Percentiles rank a stretch among this genome's conserved stretches.
phyloP scores from a whole-genome alignment of 2,329 filamentous ascomycete species.

The Ampelomyces quisqualis region DNA sequence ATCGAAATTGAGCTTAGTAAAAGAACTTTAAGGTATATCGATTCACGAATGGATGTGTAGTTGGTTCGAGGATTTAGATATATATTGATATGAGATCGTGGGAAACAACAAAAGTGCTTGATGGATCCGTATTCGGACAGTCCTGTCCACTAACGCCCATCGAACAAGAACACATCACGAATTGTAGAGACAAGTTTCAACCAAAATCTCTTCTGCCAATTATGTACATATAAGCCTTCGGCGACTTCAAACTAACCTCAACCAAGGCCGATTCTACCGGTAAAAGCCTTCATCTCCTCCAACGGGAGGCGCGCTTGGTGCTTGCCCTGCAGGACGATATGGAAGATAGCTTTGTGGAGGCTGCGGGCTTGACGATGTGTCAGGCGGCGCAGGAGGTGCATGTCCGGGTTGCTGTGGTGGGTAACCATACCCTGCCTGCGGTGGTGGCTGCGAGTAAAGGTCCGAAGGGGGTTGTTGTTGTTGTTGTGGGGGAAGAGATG shows the following conservation, averaged over 20 bases:
- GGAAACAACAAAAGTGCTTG: too few relatives aligned
- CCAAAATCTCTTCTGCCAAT: too few relatives aligned
- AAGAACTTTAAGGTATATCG: too few relatives aligned
- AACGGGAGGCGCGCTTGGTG: conserved; percentile 31
- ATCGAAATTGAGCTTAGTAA: too few relatives aligned
- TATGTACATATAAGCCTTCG: background rate
- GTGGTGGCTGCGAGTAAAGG: conserved; percentile 32
- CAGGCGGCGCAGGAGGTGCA: conserved; percentile 35
- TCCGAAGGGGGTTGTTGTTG: conserved; percentile 30
- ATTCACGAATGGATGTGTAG: too few relatives aligned
- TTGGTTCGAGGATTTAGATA: too few relatives aligned
- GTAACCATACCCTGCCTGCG: conserved; percentile 32
- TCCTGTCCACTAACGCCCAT: too few relatives aligned
- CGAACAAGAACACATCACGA: too few relatives aligned
- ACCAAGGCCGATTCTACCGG: conserved; percentile 15
- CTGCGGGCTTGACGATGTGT: conserved; percentile 25
- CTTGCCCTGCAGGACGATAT: conserved; percentile 39
- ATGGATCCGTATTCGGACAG: too few relatives aligned
- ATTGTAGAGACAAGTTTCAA: too few relatives aligned
- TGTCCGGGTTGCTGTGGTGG: conserved; percentile 37
- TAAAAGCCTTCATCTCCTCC: conserved; percentile 40
- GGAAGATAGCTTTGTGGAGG: conserved; percentile 30
- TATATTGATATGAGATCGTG: too few relatives aligned
- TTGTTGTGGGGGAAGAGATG: conserved; percentile 32
- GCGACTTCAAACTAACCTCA: background rate